Evolutionary conservation across 148 eudicot species (phyloP).

Genomic region (Nepenthes mirabilis): DNA sequence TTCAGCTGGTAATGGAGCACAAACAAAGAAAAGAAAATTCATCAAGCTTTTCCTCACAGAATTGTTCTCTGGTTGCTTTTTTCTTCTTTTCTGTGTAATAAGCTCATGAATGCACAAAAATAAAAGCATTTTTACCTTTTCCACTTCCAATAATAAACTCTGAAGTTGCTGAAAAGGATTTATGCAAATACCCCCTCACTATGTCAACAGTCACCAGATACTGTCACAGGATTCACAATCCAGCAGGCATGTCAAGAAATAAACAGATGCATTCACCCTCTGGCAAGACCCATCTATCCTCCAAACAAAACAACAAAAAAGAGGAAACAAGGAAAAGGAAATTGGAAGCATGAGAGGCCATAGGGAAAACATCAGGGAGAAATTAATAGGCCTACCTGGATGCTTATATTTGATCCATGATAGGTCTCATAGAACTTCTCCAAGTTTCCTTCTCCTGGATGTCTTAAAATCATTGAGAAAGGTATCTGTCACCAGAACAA

Average conservation of each 20-base stretch:
- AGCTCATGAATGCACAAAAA: neutral
- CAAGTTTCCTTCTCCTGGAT: constrained; percentile 24
- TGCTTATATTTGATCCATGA: constrained; percentile 66
- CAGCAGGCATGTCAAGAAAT: constrained; percentile 2
- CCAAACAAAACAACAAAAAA: no score
- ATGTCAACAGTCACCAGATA: constrained; percentile 57
- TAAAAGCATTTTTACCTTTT: constrained; percentile 22
- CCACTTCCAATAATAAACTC: constrained; percentile 66
- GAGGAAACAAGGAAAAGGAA: neutral
- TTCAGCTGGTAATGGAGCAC: constrained; percentile 28
- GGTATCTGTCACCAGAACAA: constrained; percentile 40
- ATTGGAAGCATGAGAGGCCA: neutral
- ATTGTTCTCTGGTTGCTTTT: neutral
- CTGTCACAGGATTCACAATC: constrained; percentile 19
- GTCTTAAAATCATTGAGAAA: constrained; percentile 43
- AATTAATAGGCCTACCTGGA: constrained; percentile 35
- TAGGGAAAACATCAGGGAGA: neutral
- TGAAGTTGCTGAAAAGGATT: constrained; percentile 52
- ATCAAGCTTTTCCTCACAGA: neutral
- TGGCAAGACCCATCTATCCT: no score
- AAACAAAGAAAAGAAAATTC: neutral
- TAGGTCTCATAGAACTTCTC: constrained; percentile 60
- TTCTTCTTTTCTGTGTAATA: neutral
- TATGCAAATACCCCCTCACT: constrained; percentile 59
- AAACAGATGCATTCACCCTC: no score